Conservation (phyloP, 768 basidiomycete genomes). For the Pleurotus pulmonarius region DNA sequence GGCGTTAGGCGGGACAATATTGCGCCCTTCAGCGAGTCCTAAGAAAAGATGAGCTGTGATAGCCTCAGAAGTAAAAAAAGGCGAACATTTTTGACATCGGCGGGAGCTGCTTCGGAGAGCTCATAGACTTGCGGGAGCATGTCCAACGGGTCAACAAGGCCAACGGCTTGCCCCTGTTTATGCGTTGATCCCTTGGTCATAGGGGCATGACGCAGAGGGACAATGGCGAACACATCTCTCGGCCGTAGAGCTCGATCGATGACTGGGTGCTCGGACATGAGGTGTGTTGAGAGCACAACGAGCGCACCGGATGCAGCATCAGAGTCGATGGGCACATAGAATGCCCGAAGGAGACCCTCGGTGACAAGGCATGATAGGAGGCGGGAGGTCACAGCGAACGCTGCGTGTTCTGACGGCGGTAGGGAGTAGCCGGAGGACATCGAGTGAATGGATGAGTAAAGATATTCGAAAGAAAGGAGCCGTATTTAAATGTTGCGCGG, state of each 20-base stretch:
- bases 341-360: conserved; percentile 39
- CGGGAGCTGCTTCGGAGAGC: conserved; percentile 15
- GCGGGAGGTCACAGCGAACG: conserved; percentile 44
- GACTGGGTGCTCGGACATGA: conserved; percentile 28
- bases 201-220: conserved; percentile 44
- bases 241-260: conserved; percentile 29
- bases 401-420: conserved; percentile 32
- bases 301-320: conserved; percentile 28
- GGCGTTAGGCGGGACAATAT: conserved; percentile 29
- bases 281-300: conserved; percentile 33
- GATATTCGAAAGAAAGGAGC: conserved; percentile 19
- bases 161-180: conserved; percentile 37
- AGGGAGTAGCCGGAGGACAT: conserved; percentile 35
- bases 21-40: conserved; percentile 22
- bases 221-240: conserved; percentile 42
- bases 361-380: conserved; percentile 48
- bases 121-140: conserved; percentile 46
- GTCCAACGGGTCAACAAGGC: conserved; percentile 54
- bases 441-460: conserved; percentile 5
- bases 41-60: neutral
- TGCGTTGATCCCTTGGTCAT: conserved; percentile 29
- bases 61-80: no score
- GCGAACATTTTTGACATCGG: conserved; percentile 11
- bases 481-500: neutral
- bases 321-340: conserved; percentile 32